A percentile compares a stretch with the other conserved stretches of the same genome.
phyloP scores from a whole-genome alignment of 2,329 filamentous ascomycete species.

The Claviceps sp. region DNA sequence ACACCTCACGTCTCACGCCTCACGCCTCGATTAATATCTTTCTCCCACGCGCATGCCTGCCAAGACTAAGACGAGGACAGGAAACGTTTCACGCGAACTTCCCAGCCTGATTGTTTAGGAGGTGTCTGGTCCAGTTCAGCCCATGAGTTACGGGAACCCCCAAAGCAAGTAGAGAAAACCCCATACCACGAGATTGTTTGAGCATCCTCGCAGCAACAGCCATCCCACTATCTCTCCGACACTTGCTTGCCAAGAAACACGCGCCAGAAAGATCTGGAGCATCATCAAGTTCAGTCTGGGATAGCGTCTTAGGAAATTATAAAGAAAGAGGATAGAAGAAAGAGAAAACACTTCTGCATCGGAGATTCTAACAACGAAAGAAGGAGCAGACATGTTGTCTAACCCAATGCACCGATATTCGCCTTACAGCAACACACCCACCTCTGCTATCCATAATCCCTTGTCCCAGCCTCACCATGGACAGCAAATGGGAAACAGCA shows the following conservation, averaged over 20 bases:
- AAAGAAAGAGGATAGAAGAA: background rate
- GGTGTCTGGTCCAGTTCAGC: background rate
- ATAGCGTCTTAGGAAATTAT: background rate
- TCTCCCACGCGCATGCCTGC: background rate
- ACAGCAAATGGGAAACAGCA: constrained; percentile 20
- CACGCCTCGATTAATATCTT: background rate
- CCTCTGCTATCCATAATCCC: constrained; percentile 41
- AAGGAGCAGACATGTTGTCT: constrained; percentile 41
- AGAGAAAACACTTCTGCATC: background rate
- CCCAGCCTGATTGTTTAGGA: background rate
- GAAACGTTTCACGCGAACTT: background rate
- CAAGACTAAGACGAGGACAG: background rate
- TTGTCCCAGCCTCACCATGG: constrained; percentile 35
- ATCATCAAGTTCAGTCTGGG: background rate
- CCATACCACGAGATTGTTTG: background rate
- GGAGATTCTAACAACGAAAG: constrained; percentile 1
- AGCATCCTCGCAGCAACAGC: background rate
- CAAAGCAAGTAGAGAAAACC: constrained; percentile 2
- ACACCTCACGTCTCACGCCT: background rate
- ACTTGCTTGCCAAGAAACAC: background rate
- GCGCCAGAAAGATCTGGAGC: background rate
- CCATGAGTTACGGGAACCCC: background rate
- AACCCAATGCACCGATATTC: constrained; percentile 52
- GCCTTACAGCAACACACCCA: constrained; percentile 44
- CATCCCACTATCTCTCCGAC: background rate